A percentile compares a stretch with the other conserved stretches of the same genome.
Conservation (phyloP, 495 filamentous ascomycete species). For the Filosporella fistucella region DNA sequence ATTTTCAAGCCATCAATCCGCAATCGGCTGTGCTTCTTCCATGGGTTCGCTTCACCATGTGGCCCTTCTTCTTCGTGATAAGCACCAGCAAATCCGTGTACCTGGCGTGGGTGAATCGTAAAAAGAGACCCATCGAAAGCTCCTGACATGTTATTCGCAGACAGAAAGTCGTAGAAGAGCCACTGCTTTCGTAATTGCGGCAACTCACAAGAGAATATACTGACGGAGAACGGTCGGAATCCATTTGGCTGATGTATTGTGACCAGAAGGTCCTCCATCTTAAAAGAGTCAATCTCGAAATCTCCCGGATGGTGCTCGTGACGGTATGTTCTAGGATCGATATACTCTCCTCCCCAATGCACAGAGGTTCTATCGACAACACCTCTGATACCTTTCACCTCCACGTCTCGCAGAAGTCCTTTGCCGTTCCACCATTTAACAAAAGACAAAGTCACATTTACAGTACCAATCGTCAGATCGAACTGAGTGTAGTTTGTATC, state of each 20-base stretch:
- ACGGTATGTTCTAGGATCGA: slow-evolving; percentile 82
- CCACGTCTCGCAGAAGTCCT: slow-evolving; percentile 84
- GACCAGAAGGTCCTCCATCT: slow-evolving; percentile 87
- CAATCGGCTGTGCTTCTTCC: slow-evolving; percentile 90
- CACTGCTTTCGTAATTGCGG: slow-evolving; percentile 91
- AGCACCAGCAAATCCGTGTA: slow-evolving; percentile 62
- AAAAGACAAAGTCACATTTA: slow-evolving; percentile 97
- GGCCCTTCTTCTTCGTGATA: slow-evolving; percentile 41
- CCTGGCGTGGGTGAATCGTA: slow-evolving; percentile 92
- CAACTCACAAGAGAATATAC: slow-evolving; percentile 91
- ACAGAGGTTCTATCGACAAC: slow-evolving; percentile 87
- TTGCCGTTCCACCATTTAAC: slow-evolving; percentile 97
- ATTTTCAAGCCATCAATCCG: slow-evolving; percentile 92
- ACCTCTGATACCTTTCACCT: slow-evolving; percentile 93
- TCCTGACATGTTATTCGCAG: slow-evolving; percentile 91
- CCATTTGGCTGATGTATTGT: slow-evolving; percentile 86
- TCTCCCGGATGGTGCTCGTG: slow-evolving; percentile 88
- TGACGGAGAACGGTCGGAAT: slow-evolving; percentile 91
- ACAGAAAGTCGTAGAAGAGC: slow-evolving; percentile 96
- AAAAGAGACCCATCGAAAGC: slow-evolving; percentile 95
- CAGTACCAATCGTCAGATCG: slow-evolving; percentile 88
- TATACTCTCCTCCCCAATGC: slow-evolving; percentile 58
- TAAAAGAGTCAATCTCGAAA: slow-evolving; percentile 95
- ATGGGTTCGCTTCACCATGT: slow-evolving; percentile 46
- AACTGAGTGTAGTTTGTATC: slow-evolving; percentile 98